These are phyloP conservation scores for Amanita pseudoporphyria DNA, from an alignment of 768 basidiomycete species.

Conservation along the genomic window DNA sequence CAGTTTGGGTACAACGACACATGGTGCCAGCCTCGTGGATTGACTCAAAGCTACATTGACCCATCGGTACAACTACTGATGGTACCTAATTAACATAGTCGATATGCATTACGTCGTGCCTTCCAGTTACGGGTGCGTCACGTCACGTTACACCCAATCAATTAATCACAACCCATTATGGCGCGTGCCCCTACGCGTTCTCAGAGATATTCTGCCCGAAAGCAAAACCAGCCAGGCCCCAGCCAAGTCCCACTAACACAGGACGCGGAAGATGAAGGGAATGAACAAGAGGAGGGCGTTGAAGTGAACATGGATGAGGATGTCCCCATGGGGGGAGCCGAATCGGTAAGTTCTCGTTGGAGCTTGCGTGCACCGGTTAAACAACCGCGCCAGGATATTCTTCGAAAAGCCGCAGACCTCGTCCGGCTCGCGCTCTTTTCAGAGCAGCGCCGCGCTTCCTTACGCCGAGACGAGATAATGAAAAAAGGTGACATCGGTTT, in stretches of 20 bases:
- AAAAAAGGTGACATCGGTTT: constrained; percentile 48
- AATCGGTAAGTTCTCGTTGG: not conserved
- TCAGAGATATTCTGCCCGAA: not conserved
- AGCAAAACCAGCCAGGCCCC: constrained; percentile 1
- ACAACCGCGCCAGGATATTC: constrained; percentile 37
- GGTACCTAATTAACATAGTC: no score
- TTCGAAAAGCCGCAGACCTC: constrained; percentile 51
- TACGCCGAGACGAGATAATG: constrained; percentile 64
- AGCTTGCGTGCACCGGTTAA: no score
- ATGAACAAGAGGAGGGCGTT: constrained; percentile 1
- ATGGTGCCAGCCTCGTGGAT: no score
- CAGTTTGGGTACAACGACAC: no score
- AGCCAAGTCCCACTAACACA: constrained; percentile 2
- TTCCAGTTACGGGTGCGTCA: no score
- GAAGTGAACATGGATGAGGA: constrained; percentile 1
- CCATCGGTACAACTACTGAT: no score
- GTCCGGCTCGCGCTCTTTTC: constrained; percentile 65
- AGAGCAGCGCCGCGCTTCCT: constrained; percentile 49
- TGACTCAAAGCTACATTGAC: no score
- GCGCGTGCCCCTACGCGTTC: constrained; percentile 3
- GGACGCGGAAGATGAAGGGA: not conserved
- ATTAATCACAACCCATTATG: no score
- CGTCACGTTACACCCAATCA: no score
- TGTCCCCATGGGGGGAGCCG: not conserved
- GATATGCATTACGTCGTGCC: no score